Evolutionary conservation across 1,139 yeast genomes (phyloP).

Genomic region (Komagataea norvegica): DNA sequence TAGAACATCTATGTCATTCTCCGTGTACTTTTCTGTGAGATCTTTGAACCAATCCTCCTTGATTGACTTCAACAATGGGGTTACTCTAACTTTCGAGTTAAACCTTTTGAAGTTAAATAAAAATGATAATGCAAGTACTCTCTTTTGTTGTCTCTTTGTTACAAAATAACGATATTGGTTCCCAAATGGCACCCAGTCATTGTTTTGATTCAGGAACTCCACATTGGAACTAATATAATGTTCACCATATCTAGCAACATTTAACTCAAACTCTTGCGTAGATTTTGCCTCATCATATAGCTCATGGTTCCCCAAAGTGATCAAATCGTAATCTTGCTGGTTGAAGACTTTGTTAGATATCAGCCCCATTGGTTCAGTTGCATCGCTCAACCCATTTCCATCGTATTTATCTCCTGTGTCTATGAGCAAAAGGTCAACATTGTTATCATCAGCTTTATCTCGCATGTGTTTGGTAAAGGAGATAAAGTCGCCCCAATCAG

Average conservation of each 20-base stretch:
- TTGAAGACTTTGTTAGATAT: slow-evolving; percentile 60
- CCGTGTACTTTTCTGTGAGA: slow-evolving; percentile 38
- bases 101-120: slow-evolving; percentile 69
- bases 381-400: slow-evolving; percentile 84
- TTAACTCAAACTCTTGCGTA: slow-evolving; percentile 54
- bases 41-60: slow-evolving; percentile 61
- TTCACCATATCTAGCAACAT: slow-evolving; percentile 57
- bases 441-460: slow-evolving; percentile 38
- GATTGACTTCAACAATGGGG: slow-evolving; percentile 54
- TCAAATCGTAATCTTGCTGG: slow-evolving; percentile 65
- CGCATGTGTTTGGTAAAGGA: slow-evolving; percentile 56
- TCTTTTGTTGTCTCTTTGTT: slow-evolving; percentile 49
- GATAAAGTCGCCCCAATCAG: slow-evolving; percentile 90
- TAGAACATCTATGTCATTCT: slow-evolving; percentile 54
- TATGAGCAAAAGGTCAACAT: slow-evolving; percentile 63
- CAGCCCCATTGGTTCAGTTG: slow-evolving; percentile 66
- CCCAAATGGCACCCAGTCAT: slow-evolving; percentile 65
- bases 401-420: slow-evolving; percentile 96
- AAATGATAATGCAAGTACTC: slow-evolving; percentile 71
- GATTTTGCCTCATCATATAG: slow-evolving; percentile 70
- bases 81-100: slow-evolving; percentile 60
- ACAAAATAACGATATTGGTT: slow-evolving; percentile 56
- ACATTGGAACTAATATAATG: slow-evolving; percentile 79
- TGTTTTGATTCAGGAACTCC: slow-evolving; percentile 45
- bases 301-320: slow-evolving; percentile 92